Conservation (phyloP, 2,329 filamentous ascomycete genomes). For the Teratosphaeria gauchensis region DNA sequence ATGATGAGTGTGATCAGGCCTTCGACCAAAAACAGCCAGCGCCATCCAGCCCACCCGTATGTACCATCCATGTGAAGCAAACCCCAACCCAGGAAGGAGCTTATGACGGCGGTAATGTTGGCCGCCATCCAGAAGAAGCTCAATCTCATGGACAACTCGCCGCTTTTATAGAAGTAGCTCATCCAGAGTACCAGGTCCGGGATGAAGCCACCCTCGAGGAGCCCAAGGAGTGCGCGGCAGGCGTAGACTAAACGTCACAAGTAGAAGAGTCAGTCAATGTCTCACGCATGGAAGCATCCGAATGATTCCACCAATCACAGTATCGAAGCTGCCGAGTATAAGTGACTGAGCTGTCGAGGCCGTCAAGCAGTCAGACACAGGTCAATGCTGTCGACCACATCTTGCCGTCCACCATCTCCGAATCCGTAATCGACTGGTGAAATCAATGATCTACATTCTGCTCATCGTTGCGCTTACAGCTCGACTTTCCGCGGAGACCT, state of each 20-base stretch:
- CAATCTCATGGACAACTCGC: constrained; percentile 58
- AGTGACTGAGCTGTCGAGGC: too few species aligned
- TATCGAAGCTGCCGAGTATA: too few species aligned
- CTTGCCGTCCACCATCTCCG: too few species aligned
- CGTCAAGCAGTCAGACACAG: too few species aligned
- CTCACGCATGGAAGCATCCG: too few species aligned
- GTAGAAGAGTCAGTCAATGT: too few species aligned
- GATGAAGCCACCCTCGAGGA: constrained; percentile 45
- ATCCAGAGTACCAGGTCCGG: constrained; percentile 57
- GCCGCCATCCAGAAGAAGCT: constrained; percentile 59
- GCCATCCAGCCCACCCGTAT: constrained; percentile 33
- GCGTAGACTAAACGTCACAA: constrained; percentile 18
- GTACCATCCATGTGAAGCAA: constrained; percentile 33
- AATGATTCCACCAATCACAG: too few species aligned
- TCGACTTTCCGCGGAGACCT: constrained; percentile 22
- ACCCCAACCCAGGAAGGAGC: constrained; percentile 17
- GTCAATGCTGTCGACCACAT: too few species aligned
- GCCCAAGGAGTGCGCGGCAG: constrained; percentile 31
- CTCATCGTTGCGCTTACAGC: constrained; percentile 9
- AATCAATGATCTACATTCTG: too few species aligned
- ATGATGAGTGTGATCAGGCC: constrained; percentile 23
- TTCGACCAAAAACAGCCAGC: constrained; percentile 48
- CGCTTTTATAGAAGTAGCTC: constrained; percentile 65
- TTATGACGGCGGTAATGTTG: constrained; percentile 46
- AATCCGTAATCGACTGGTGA: too few species aligned